phyloP scores from a whole-genome alignment of 148 eudicot genomes.

The Suaeda aralocaspica region DNA sequence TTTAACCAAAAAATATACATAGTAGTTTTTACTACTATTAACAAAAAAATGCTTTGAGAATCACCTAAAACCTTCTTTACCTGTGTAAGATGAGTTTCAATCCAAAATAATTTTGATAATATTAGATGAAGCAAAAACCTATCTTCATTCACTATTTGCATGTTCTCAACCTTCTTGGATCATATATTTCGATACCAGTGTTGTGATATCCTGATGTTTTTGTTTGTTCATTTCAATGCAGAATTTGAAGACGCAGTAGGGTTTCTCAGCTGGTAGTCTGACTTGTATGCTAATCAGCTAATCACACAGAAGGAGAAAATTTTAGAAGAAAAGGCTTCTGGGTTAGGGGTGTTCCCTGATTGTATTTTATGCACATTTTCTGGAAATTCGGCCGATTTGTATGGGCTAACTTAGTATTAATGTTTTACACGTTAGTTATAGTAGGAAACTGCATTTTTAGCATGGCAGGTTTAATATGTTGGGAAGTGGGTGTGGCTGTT shows the following conservation, averaged over 20 bases:
- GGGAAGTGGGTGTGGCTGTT: conserved; percentile 13
- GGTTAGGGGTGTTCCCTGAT: conserved; percentile 15
- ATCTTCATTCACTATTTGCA: no score
- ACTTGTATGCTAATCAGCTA: conserved; percentile 36
- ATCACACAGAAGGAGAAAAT: conserved; percentile 28
- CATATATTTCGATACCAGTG: no score
- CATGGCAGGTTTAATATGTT: neutral
- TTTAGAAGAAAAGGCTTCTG: conserved; percentile 20
- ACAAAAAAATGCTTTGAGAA: no score
- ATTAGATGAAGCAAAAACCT: no score
- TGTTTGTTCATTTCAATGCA: conserved; percentile 2
- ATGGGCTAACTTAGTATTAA: conserved; percentile 12
- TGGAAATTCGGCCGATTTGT: conserved; percentile 2
- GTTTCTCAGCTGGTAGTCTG: conserved; percentile 17
- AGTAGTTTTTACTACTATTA: no score
- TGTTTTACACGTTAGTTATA: conserved; percentile 21
- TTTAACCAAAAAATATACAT: no score
- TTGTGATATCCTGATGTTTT: neutral
- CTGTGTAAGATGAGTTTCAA: no score
- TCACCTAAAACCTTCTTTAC: no score
- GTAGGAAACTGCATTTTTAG: conserved; percentile 15
- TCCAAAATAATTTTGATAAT: no score
- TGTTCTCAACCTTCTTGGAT: no score
- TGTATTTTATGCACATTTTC: conserved; percentile 21
- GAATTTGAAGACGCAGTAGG: conserved; percentile 27